Evolutionary conservation across 345 rosid genomes (phyloP).

Genomic region (Acer saccharum): DNA sequence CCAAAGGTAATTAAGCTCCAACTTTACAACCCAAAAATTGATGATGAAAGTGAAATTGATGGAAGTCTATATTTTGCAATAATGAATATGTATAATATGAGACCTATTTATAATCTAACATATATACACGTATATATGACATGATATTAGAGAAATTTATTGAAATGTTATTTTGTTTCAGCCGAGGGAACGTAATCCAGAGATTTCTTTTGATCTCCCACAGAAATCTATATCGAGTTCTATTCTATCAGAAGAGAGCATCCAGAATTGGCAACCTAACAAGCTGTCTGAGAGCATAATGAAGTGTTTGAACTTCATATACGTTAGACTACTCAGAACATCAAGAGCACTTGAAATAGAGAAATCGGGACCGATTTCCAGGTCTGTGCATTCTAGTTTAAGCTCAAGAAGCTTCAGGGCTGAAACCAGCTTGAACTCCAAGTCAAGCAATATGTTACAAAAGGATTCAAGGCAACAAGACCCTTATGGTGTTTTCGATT

Average conservation of each 20-base stretch:
- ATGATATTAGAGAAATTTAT: background rate
- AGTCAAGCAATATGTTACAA: slow-evolving; percentile 43
- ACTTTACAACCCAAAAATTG: background rate
- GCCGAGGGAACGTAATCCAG: slow-evolving; percentile 61
- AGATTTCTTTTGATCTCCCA: slow-evolving; percentile 42
- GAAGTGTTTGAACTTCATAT: slow-evolving; percentile 80
- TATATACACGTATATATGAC: too few species aligned
- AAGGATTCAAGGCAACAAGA: slow-evolving; percentile 87
- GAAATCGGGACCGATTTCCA: slow-evolving; percentile 63
- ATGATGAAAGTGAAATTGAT: too few species aligned
- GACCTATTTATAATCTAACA: too few species aligned
- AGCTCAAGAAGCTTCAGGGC: slow-evolving; percentile 77
- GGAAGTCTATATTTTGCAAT: too few species aligned
- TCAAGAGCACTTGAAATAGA: slow-evolving; percentile 85
- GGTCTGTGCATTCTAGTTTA: slow-evolving; percentile 54
- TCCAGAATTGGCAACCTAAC: slow-evolving; percentile 75
- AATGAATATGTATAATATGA: too few species aligned
- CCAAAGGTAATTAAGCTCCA: slow-evolving; percentile 50
- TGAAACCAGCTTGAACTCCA: slow-evolving; percentile 50
- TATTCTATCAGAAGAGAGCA: slow-evolving; percentile 56
- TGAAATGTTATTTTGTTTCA: slow-evolving; percentile 24
- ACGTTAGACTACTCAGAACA: slow-evolving; percentile 75
- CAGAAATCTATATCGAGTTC: slow-evolving; percentile 59
- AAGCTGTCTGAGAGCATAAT: slow-evolving; percentile 84
- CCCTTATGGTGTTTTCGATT: slow-evolving; percentile 76